These are phyloP conservation scores for Neurospora hispaniola DNA, from an alignment of 495 filamentous ascomycete genomes.

Conservation along the genomic window DNA sequence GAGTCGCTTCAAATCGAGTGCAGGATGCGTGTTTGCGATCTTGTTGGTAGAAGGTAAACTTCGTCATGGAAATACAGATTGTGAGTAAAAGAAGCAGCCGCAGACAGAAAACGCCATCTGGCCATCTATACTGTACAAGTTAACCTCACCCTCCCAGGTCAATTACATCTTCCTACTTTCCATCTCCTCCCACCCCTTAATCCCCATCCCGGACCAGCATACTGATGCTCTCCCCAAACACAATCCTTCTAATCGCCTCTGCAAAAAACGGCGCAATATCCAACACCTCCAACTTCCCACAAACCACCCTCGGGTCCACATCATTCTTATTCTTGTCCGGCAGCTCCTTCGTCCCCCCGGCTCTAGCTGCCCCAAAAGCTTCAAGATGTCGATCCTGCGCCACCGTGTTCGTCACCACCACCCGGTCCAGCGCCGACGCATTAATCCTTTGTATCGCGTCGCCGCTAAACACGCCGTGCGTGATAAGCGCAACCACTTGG, in stretches of 20 bases:
- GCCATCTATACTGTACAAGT: not conserved
- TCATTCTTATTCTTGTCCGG: not conserved
- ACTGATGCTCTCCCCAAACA: constrained; percentile 97
- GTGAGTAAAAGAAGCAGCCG: not conserved
- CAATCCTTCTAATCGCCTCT: constrained; percentile 92
- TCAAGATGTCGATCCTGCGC: constrained; percentile 47
- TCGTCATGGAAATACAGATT: not conserved
- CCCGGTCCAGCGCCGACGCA: constrained; percentile 75
- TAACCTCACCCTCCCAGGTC: not conserved
- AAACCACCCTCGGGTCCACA: not conserved
- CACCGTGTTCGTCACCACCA: constrained; percentile 90
- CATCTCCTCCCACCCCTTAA: not conserved
- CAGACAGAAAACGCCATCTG: not conserved
- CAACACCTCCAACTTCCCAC: constrained; percentile 58
- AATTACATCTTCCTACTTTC: not conserved
- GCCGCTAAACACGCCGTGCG: constrained; percentile 87
- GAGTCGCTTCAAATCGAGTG: not conserved
- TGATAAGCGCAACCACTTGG: constrained; percentile 79
- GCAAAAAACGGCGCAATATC: constrained; percentile 91
- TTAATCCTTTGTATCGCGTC: constrained; percentile 93
- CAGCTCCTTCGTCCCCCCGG: constrained; percentile 52
- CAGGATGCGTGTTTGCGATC: not conserved
- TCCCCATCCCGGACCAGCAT: constrained; percentile 54
- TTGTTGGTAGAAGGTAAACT: not conserved
- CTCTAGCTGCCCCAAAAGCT: constrained; percentile 49